Conservation (phyloP, 768 basidiomycete genomes). For the Termitomyces sp. region DNA sequence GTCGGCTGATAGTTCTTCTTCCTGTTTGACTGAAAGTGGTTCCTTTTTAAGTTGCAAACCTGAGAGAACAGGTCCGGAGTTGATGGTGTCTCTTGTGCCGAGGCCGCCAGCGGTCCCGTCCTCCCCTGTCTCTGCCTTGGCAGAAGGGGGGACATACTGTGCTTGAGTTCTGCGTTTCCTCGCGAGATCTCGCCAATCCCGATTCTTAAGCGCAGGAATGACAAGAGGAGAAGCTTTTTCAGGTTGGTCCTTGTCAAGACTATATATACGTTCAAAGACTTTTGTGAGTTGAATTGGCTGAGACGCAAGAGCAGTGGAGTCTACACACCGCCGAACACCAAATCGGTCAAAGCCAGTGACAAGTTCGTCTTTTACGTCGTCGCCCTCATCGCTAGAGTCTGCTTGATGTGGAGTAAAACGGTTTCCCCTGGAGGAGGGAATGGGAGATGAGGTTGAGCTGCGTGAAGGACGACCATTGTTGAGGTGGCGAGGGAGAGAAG, state of each 20-base stretch:
- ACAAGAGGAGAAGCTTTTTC: slow-evolving; percentile 63
- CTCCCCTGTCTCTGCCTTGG: slow-evolving; percentile 48
- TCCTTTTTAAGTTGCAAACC: slow-evolving; percentile 59
- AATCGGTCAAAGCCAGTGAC: slow-evolving; percentile 71
- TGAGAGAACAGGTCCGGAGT: slow-evolving; percentile 66
- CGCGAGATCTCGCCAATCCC: slow-evolving; percentile 86
- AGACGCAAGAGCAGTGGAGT: slow-evolving; percentile 12
- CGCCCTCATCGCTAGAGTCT: slow-evolving; percentile 64
- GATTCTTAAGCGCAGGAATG: slow-evolving; percentile 83
- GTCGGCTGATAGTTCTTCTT: slow-evolving; percentile 17
- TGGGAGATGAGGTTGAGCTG: slow-evolving; percentile 46
- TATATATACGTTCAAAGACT: slow-evolving; percentile 36
- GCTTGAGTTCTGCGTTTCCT: slow-evolving; percentile 53
- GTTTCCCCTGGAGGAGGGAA: slow-evolving; percentile 14
- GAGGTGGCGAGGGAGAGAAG: slow-evolving; percentile 59
- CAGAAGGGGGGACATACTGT: slow-evolving; percentile 66
- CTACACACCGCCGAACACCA: slow-evolving; percentile 84
- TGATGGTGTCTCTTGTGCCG: slow-evolving; percentile 72
- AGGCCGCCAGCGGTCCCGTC: slow-evolving; percentile 79
- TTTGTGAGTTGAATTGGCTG: slow-evolving; percentile 75
- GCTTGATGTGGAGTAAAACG: slow-evolving; percentile 25
- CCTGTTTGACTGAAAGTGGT: slow-evolving; percentile 25
- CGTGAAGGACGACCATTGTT: slow-evolving; percentile 29
- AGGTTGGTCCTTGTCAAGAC: slow-evolving; percentile 42
- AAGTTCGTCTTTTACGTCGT: slow-evolving; percentile 64